Base-by-base conservation (phyloP, 306 rosid genomes). In the Begonia masoniana region DNA sequence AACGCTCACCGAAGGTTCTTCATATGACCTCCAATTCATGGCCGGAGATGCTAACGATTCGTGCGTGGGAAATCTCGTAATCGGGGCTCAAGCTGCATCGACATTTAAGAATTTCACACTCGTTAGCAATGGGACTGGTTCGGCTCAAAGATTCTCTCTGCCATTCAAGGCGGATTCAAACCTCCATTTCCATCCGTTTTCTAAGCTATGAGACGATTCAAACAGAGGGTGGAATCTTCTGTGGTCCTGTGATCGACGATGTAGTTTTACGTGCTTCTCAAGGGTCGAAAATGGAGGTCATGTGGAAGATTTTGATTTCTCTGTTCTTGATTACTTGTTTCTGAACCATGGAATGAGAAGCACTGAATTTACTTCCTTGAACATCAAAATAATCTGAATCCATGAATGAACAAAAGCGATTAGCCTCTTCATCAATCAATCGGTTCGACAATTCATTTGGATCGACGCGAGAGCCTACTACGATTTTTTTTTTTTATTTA, bases 181-280 rank as follows among this genome's bases (percentile, higher is more conserved):
- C 53, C 51, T 7, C 23, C 5, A 51, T 54, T 36, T 13, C 41
- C 10, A 63, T 67, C 54, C 55, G 60, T 49, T 62, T 72, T 48
- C 47, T 6, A 8, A 63, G 77, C 70, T 62, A 62, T 51, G 43
- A 59, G 42, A 41, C 60, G 43, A 54, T 14, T 50, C 59, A 51
- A 31, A 72, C 77, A 45, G 59, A 51, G 59, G 69, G 58, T 50
- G 77, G 77, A 50, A 23, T 58, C 36, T 17, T 39, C 14, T 67
- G 77, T 63, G 70, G 70, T 46, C 78, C 73, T 10, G 70, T 72
- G 48, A 46, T 72, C 49, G 78, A 62, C 47, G 73, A 67, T 43
- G 57, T 72, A 9, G 31, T 72, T 46, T 41, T 72, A 52, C 52
- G 57, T 21, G 60, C 35, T 55, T 71, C 67, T 46, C 52, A 8